A percentile compares a stretch with the other conserved stretches of the same genome.
These are phyloP conservation scores for Porogramme epimiltina DNA, from an alignment of 1,284 basidiomycete species.

Conservation along the genomic window DNA sequence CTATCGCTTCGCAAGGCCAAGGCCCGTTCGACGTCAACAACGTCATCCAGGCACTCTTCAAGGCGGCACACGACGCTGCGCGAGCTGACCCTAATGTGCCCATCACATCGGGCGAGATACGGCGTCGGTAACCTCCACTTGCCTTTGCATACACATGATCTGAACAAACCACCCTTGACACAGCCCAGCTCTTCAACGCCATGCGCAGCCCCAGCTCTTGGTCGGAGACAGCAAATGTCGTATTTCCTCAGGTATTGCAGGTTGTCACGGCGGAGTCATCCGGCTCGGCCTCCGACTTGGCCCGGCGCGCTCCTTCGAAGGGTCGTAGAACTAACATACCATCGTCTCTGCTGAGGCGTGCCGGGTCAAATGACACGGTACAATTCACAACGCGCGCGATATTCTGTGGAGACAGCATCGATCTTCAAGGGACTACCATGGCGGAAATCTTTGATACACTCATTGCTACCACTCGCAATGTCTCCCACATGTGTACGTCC, in stretches of 20 bases:
- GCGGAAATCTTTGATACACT: neutral
- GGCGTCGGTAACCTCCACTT: conserved; percentile 3
- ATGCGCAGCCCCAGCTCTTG: no score
- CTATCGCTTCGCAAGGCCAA: conserved; percentile 3
- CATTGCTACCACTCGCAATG: neutral
- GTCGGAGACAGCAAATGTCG: no score
- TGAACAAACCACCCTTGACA: no score
- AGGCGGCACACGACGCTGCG: conserved; percentile 8
- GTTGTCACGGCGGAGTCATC: no score
- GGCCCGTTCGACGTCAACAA: conserved; percentile 6
- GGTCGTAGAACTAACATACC: no score
- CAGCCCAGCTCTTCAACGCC: no score
- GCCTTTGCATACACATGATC: no score
- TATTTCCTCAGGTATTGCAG: no score
- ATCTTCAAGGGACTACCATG: neutral
- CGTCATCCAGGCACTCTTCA: conserved; percentile 6
- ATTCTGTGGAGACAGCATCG: neutral
- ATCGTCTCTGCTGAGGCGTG: no score
- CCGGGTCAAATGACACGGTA: no score
- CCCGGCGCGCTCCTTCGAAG: no score
- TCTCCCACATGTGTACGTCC: neutral
- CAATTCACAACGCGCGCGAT: neutral
- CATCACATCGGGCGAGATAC: conserved; percentile 6
- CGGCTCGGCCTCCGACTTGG: no score
- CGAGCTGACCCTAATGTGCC: conserved; percentile 3